phyloP scores from a whole-genome alignment of 345 rosid species.

The Eucalyptus shirleyi region DNA sequence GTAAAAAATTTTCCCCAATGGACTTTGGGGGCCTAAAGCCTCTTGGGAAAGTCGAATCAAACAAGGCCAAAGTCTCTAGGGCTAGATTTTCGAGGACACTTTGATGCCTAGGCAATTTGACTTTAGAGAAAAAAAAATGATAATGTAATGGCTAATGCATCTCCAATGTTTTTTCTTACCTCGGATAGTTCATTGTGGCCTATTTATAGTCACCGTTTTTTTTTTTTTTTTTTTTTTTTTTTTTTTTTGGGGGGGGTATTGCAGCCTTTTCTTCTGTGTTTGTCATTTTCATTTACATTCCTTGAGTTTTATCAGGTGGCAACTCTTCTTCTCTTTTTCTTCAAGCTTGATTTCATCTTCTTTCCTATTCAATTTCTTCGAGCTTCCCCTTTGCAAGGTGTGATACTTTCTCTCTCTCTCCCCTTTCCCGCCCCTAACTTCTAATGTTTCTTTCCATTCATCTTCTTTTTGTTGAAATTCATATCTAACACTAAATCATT shows the following conservation, averaged over 20 bases:
- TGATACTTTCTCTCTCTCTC: not conserved
- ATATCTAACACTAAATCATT: too few relatives aligned
- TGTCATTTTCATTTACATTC: not conserved
- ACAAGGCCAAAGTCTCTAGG: not conserved
- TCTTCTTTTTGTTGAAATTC: too few relatives aligned
- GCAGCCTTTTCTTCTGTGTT: not conserved
- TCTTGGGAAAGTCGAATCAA: too few relatives aligned
- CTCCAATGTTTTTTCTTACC: not conserved
- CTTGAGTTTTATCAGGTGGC: not conserved
- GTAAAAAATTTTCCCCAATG: fast-evolving
- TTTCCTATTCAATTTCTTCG: not conserved
- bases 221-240: too few relatives aligned
- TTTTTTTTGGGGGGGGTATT: too few relatives aligned
- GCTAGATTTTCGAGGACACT: not conserved
- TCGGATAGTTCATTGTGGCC: not conserved
- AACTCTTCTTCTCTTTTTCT: not conserved
- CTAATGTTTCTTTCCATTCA: too few relatives aligned
- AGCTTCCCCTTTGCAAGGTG: not conserved
- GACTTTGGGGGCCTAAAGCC: too few relatives aligned
- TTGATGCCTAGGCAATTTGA: not conserved
- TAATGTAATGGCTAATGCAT: not conserved
- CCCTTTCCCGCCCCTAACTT: too few relatives aligned
- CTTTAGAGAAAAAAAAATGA: not conserved
- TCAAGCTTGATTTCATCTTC: not conserved
- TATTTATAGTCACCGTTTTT: not conserved